Conservation (phyloP, 106 monocot genomes). For the Dendrobium nobile region DNA sequence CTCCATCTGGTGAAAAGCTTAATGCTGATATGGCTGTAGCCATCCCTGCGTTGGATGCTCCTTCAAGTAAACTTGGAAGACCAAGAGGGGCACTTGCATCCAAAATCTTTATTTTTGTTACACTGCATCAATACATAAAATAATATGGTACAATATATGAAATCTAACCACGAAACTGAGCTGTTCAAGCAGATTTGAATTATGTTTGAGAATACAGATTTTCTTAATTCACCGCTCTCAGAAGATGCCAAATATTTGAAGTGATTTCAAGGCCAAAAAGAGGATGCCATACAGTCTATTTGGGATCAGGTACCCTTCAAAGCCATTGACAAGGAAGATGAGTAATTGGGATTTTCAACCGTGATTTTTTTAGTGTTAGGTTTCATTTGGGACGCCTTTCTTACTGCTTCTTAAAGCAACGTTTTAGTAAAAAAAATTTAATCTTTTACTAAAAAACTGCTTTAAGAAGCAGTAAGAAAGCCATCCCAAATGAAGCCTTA, state of each 20-base stretch:
- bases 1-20: conserved; percentile 87
- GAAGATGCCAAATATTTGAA: neutral
- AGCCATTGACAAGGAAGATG: no score
- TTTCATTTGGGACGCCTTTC: no score
- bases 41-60: conserved; percentile 39
- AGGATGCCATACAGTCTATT: neutral
- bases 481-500: no score
- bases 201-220: neutral
- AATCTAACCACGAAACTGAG: neutral
- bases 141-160: conserved; percentile 5
- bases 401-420: no score
- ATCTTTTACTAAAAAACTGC: no score
- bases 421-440: no score
- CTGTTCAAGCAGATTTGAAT: neutral
- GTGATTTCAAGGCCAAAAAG: neutral
- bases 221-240: neutral
- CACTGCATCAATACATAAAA: conserved; percentile 37
- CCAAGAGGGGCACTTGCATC: conserved; percentile 94
- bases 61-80: conserved; percentile 66
- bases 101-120: conserved; percentile 86
- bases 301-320: no score
- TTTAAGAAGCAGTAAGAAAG: no score
- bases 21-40: conserved; percentile 71
- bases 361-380: no score
- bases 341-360: no score